Conservation (phyloP, 1,139 yeast species). For the Kurtzmaniella natalensis region DNA sequence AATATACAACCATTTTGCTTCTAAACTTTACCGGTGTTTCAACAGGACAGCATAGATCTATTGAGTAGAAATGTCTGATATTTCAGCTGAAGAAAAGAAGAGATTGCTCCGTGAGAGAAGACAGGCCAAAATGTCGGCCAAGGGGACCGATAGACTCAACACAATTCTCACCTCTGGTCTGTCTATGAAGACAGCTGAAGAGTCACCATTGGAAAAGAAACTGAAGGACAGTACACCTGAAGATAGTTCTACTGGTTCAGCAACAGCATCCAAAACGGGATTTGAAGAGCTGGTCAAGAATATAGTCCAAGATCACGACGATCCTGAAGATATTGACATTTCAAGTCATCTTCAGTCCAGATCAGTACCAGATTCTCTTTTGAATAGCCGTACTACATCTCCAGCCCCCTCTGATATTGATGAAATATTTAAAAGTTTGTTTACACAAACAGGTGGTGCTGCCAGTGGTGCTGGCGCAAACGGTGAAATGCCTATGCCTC, state of each 20-base stretch:
- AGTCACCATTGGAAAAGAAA: slow-evolving; percentile 33
- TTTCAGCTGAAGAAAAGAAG: slow-evolving; percentile 58
- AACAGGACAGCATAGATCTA: too few species aligned
- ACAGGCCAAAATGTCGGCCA: slow-evolving; percentile 63
- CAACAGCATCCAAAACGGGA: slow-evolving; percentile 1
- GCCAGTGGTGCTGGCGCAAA: slow-evolving; percentile 5
- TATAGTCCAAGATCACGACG: slow-evolving; percentile 16
- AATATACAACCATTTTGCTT: too few species aligned
- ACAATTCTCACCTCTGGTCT: slow-evolving; percentile 40
- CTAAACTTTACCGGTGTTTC: too few species aligned
- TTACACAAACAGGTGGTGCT: slow-evolving; percentile 9
- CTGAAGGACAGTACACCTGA: slow-evolving; percentile 1
- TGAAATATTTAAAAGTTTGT: slow-evolving; percentile 30
- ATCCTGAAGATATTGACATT: slow-evolving; percentile 30
- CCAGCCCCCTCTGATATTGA: slow-evolving; percentile 25
- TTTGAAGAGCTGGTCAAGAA: neutral
- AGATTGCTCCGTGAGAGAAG: slow-evolving; percentile 61
- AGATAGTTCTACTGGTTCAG: neutral
- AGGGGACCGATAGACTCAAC: slow-evolving; percentile 52
- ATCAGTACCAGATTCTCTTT: slow-evolving; percentile 7
- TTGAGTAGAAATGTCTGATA: too few species aligned
- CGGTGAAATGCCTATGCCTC: slow-evolving; percentile 4
- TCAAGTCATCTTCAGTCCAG: slow-evolving; percentile 12
- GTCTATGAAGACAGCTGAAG: slow-evolving; percentile 30
- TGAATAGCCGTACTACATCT: too few species aligned